phyloP scores from a whole-genome alignment of 116 monocot genomes.

The Dioscorea cayenensis region DNA sequence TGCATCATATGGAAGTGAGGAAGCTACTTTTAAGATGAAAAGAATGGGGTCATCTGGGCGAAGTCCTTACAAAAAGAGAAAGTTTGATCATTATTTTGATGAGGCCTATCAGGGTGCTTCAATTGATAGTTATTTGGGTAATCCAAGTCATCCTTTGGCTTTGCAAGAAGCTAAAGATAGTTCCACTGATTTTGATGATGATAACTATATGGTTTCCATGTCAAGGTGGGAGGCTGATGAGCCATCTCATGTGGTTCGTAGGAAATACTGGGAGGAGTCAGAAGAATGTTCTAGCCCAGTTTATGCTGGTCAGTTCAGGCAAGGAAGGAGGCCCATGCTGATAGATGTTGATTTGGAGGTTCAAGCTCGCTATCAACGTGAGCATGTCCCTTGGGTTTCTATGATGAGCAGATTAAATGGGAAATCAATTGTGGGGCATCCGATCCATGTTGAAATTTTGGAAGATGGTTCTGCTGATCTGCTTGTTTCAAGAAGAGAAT shows the following conservation, averaged over 20 bases:
- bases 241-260: constrained; percentile 5
- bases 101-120: constrained; percentile 18
- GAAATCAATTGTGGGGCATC: constrained; percentile 87
- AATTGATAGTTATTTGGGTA: constrained; percentile 11
- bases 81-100: constrained; percentile 16
- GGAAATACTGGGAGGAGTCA: constrained; percentile 27
- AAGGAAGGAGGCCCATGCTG: constrained; percentile 14
- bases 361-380: constrained; percentile 58
- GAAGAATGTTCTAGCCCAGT: constrained; percentile 12
- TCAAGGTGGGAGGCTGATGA: constrained; percentile 31
- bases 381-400: constrained; percentile 91
- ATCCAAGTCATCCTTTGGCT: constrained; percentile 15
- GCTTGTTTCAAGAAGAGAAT: constrained; percentile 19
- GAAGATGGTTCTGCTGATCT: constrained; percentile 47
- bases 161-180: constrained; percentile 18
- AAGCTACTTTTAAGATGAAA: constrained; percentile 21
- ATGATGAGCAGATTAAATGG: constrained; percentile 93
- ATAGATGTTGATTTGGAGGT: constrained; percentile 60
- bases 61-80: constrained; percentile 19
- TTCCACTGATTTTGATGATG: constrained; percentile 32
- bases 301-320: constrained; percentile 9
- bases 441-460: constrained; percentile 73
- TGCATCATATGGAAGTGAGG: constrained; percentile 16
- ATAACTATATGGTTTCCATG: constrained; percentile 17
- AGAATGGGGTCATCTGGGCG: constrained; percentile 9